Conservation (phyloP, 148 eudicot genomes). For the Fallopia convolvulus region DNA sequence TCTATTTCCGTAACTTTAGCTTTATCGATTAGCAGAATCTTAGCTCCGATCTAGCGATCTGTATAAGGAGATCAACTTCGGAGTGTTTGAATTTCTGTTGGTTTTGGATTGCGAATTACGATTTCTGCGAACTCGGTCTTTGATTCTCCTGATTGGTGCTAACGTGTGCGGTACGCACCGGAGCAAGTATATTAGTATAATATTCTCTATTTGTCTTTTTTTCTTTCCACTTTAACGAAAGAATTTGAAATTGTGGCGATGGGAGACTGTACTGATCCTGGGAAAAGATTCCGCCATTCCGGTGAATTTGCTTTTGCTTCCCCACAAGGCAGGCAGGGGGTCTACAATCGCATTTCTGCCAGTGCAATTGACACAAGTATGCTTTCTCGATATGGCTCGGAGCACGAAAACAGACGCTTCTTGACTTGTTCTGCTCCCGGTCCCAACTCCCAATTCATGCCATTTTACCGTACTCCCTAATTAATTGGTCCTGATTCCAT, state of each 20-base stretch:
- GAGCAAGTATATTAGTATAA: neutral
- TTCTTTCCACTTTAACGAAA: neutral
- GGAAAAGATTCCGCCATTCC: neutral
- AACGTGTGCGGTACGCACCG: neutral
- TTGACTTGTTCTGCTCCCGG: neutral
- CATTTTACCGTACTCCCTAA: neutral
- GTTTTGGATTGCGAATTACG: neutral
- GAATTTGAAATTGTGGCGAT: neutral
- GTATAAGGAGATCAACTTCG: neutral
- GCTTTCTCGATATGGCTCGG: slow-evolving; percentile 6
- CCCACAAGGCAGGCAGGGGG: neutral
- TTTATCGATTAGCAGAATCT: too few relatives aligned
- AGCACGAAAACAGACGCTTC: slow-evolving; percentile 4
- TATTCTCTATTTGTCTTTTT: neutral
- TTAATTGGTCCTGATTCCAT: neutral
- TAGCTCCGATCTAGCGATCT: neutral
- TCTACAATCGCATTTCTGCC: neutral
- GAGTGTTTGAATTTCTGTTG: neutral
- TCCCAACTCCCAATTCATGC: neutral
- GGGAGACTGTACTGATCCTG: slow-evolving; percentile 1
- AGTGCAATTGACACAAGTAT: neutral
- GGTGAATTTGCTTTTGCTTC: slow-evolving; percentile 6
- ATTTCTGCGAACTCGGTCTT: neutral
- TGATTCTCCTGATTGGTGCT: neutral
- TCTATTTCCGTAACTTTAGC: neutral